phyloP scores from a whole-genome alignment of 305 asterid genomes.

The Coffea humblotiana region DNA sequence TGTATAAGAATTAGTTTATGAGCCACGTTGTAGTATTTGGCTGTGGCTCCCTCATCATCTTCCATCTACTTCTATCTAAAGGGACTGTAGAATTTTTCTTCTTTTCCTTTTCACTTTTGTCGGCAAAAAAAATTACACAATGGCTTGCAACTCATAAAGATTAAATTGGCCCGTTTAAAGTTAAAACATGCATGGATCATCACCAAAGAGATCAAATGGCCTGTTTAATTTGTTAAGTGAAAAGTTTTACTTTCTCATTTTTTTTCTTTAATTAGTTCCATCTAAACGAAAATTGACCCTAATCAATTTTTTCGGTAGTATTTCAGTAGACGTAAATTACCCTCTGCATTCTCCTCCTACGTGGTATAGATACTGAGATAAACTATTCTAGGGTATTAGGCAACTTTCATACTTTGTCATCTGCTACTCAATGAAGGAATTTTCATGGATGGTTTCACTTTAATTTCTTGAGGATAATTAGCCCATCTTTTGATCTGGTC shows the following conservation, averaged over 20 bases:
- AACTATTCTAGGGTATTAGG: too few species aligned
- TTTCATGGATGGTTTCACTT: too few species aligned
- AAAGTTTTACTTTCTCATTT: neutral
- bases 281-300: neutral
- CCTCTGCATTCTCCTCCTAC: too few species aligned
- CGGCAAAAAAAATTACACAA: conserved; percentile 21
- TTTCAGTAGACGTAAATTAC: too few species aligned
- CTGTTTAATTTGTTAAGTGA: neutral
- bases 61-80: neutral
- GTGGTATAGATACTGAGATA: too few species aligned
- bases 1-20: neutral
- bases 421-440: too few species aligned
- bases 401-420: too few species aligned
- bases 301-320: neutral
- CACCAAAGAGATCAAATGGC: neutral
- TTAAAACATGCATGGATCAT: neutral
- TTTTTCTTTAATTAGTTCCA: too few species aligned
- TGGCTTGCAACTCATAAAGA: neutral
- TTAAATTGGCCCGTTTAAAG: neutral
- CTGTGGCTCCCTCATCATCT: neutral
- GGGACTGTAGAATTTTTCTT: neutral
- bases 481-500: neutral
- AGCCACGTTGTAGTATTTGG: neutral
- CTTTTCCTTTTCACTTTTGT: conserved; percentile 10
- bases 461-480: too few species aligned